These are phyloP conservation scores for Calonectria montana DNA, from an alignment of 2,329 filamentous ascomycete species.

Conservation along the genomic window DNA sequence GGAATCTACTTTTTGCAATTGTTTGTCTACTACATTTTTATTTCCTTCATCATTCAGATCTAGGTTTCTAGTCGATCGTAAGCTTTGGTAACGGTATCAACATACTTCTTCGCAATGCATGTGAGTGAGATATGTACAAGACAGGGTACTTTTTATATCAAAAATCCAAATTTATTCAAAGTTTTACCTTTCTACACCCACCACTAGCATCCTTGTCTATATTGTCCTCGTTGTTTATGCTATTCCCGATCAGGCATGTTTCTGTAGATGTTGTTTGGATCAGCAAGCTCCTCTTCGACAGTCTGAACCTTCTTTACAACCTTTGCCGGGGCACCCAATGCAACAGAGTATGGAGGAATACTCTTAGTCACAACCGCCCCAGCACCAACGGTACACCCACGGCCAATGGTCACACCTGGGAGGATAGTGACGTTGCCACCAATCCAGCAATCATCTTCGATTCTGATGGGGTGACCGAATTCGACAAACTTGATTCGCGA, in stretches of 20 bases:
- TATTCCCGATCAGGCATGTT: slow-evolving; percentile 43
- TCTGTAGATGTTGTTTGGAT: slow-evolving; percentile 39
- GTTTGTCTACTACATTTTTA: no score
- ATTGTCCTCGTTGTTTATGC: no score
- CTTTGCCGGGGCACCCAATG: slow-evolving; percentile 58
- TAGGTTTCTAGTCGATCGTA: no score
- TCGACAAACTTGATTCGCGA: slow-evolving; percentile 60
- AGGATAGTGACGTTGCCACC: slow-evolving; percentile 61
- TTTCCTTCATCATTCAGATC: no score
- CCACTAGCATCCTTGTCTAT: no score
- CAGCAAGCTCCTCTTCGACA: slow-evolving; percentile 44
- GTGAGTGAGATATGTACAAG: no score
- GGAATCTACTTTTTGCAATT: no score
- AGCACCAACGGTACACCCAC: slow-evolving; percentile 62
- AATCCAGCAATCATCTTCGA: slow-evolving; percentile 67
- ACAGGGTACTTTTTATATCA: no score
- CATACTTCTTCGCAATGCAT: no score
- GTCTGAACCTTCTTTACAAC: slow-evolving; percentile 59
- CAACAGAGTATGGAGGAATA: slow-evolving; percentile 60
- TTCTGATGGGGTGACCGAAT: slow-evolving; percentile 58
- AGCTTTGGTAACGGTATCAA: no score
- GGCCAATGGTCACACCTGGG: slow-evolving; percentile 63
- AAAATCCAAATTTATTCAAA: no score
- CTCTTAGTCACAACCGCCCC: slow-evolving; percentile 61
- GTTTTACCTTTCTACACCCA: neutral